Percentiles rank a stretch among this genome's conserved stretches.
These are phyloP conservation scores for Collybia nuda DNA, from an alignment of 768 basidiomycete genomes.

Conservation along the genomic window DNA sequence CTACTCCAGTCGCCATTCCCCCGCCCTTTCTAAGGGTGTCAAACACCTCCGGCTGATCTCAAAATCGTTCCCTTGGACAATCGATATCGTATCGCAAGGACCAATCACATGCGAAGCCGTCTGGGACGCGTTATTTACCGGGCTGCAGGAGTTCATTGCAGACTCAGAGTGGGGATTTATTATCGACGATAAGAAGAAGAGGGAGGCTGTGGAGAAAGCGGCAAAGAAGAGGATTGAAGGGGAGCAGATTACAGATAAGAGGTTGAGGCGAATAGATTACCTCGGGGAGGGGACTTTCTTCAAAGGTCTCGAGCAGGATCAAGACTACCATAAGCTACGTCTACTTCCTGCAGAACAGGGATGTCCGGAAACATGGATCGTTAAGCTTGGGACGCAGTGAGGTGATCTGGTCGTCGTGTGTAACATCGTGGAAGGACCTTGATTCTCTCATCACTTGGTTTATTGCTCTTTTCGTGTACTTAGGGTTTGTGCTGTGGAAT, in stretches of 20 bases:
- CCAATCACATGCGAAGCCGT: slow-evolving; percentile 51
- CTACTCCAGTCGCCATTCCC: slow-evolving; percentile 32
- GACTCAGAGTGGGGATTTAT: slow-evolving; percentile 73
- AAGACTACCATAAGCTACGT: slow-evolving; percentile 51
- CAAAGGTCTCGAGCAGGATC: slow-evolving; percentile 60
- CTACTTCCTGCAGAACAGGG: slow-evolving; percentile 42
- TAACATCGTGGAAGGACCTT: not conserved
- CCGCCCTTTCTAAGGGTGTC: slow-evolving; percentile 36
- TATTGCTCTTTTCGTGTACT: not conserved
- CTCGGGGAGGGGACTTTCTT: slow-evolving; percentile 60
- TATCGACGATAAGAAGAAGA: slow-evolving; percentile 38
- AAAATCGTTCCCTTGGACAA: slow-evolving; percentile 64
- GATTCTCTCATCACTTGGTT: not conserved
- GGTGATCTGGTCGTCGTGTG: no score
- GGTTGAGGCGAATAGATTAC: slow-evolving; percentile 61
- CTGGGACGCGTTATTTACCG: slow-evolving; percentile 51
- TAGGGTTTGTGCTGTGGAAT: not conserved
- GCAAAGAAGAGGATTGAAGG: slow-evolving; percentile 45
- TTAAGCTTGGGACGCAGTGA: slow-evolving; percentile 37
- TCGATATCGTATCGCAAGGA: slow-evolving; percentile 46
- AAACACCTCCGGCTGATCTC: slow-evolving; percentile 54
- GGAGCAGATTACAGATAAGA: slow-evolving; percentile 31
- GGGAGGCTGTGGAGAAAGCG: slow-evolving; percentile 46
- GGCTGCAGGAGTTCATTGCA: slow-evolving; percentile 50
- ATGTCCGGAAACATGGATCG: slow-evolving; percentile 58